phyloP scores from a whole-genome alignment of 192 early-diverging fungal species.

The Ambispora gerdemannii region DNA sequence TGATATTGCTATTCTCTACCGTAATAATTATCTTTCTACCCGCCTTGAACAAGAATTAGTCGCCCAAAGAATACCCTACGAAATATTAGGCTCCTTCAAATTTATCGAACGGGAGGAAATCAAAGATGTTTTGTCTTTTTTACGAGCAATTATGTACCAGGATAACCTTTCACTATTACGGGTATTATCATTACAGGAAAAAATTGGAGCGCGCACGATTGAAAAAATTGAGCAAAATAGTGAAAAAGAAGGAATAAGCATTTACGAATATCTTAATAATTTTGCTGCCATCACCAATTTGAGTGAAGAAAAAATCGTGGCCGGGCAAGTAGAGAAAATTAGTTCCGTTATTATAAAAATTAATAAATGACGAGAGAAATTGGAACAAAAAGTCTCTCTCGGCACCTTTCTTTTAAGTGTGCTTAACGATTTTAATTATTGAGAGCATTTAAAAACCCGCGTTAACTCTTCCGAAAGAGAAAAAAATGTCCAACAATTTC shows the following conservation, averaged over 20 bases:
- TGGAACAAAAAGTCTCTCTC: not conserved
- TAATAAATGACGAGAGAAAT: conserved; percentile 3
- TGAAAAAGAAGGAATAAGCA: conserved; percentile 5
- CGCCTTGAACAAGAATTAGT: conserved; percentile 14
- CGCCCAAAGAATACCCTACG: conserved; percentile 13
- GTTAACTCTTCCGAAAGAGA: conserved; percentile 4
- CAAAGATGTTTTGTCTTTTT: conserved; percentile 14
- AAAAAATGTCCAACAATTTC: conserved; percentile 16
- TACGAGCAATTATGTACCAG: not conserved
- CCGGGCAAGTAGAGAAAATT: not conserved
- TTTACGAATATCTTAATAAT: conserved; percentile 9
- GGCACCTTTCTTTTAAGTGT: not conserved
- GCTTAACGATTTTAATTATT: conserved; percentile 12
- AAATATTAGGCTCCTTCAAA: conserved; percentile 19
- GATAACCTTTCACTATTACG: conserved; percentile 13
- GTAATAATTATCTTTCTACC: conserved; percentile 23
- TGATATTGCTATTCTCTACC: conserved; percentile 15
- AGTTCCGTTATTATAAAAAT: not conserved
- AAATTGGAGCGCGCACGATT: conserved; percentile 9
- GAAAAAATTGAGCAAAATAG: conserved; percentile 22
- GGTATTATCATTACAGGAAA: conserved; percentile 1
- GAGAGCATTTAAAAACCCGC: conserved; percentile 9
- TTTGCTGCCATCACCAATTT: conserved; percentile 6
- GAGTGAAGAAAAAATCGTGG: not conserved
- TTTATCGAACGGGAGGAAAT: conserved; percentile 23